Base-by-base conservation (phyloP, 495 filamentous ascomycete species). In the Penicillium soppii region DNA sequence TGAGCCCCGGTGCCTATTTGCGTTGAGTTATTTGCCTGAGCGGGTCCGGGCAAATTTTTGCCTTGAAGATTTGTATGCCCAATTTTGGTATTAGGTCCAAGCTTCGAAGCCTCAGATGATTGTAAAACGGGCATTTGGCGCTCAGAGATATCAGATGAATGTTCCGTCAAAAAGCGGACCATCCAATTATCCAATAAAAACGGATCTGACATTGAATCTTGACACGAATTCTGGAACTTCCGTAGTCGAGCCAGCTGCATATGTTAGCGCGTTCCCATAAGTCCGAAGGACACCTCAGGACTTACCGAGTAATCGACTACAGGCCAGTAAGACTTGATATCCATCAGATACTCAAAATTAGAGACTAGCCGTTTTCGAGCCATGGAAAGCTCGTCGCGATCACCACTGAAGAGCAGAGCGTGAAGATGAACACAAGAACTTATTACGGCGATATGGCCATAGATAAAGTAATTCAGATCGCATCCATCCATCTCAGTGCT, bases 361-460 rank as follows among this genome's bases (percentile, higher is more conserved):
- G 47, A 59, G 10, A 63, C 23, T 17, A 63, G 40, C 19, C 53
- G 47, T 29, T 55, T 46, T 25, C 60, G 42, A 25, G 56, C 56
- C 47, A 50, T 39, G 7, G 32, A 23, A 6, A 54, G 51, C 26
- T 59, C 56, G 17, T 20, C 29, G 20, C 40, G 30, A 32, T 55
- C 51, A 21, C 54, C 54, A 19, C 58, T 55, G 20, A 61, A 57
- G 4, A 60, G 41, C 12, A 64, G 37, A 4, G 54, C 56, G 45
- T 64, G 57, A 1, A 64, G 57, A 36, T 64, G 61, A 27, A 64
- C 61, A 35, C 61, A 58, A 15, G 61, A 64, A 40, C 61, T 64
- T 17, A 61, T 50, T 7, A 60, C 54, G 5, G 48, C 57, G 43
- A 64, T 58, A 30, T 64, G 57, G 1, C 57, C 57, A 16, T 61